These are phyloP conservation scores for Mycothermus thermophilus DNA, from an alignment of 495 filamentous ascomycete species.

Conservation along the genomic window DNA sequence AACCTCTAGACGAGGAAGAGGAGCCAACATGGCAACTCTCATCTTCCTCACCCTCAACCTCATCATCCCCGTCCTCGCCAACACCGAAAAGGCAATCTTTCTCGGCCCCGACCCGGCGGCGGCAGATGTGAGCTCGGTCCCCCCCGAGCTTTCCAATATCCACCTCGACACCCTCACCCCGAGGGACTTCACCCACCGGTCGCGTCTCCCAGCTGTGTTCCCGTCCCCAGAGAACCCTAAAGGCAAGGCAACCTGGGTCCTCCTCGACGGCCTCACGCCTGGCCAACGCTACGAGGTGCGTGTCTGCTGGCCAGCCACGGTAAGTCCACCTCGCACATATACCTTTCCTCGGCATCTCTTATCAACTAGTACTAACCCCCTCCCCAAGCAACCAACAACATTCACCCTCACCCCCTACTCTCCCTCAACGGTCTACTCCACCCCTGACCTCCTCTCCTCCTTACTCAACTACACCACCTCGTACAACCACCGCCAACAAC, in stretches of 20 bases:
- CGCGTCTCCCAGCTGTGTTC: constrained; percentile 50
- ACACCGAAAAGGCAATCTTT: constrained; percentile 90
- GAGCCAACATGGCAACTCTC: neutral
- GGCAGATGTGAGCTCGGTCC: constrained; percentile 32
- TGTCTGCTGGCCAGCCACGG: constrained; percentile 87
- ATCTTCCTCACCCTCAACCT: constrained; percentile 1
- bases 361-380: neutral
- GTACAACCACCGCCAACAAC: neutral
- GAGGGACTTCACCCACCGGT: constrained; percentile 38
- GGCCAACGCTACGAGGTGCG: constrained; percentile 81
- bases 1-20: too few species aligned
- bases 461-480: constrained; percentile 48
- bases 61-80: constrained; percentile 31
- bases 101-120: constrained; percentile 45
- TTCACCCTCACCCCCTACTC: constrained; percentile 56
- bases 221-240: constrained; percentile 37
- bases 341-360: neutral
- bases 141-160: constrained; percentile 49
- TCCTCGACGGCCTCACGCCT: constrained; percentile 59
- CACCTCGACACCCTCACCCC: constrained; percentile 47
- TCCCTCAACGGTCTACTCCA: constrained; percentile 42
- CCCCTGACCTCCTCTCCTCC: constrained; percentile 46
- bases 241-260: constrained; percentile 64
- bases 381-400: constrained; percentile 65
- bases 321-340: constrained; percentile 32